These are phyloP conservation scores for Pichia californica DNA, from an alignment of 805 yeast genomes.

Conservation along the genomic window DNA sequence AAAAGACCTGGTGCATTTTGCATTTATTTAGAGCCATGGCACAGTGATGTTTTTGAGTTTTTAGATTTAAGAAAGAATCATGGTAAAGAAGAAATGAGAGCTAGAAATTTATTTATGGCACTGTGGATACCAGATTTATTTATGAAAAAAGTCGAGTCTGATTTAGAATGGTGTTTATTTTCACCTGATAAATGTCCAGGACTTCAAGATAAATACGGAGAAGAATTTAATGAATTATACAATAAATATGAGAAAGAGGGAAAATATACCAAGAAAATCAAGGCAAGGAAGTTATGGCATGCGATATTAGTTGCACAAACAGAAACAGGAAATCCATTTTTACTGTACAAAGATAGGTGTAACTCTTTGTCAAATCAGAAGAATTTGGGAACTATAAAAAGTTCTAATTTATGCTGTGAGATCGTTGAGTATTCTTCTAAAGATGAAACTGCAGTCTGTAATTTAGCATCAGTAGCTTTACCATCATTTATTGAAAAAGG, in stretches of 20 bases:
- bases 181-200: slow-evolving; percentile 90
- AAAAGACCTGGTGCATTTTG: slow-evolving; percentile 98
- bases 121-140: slow-evolving; percentile 59
- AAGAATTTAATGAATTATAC: slow-evolving; percentile 69
- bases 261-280: slow-evolving; percentile 54
- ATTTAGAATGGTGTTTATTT: slow-evolving; percentile 82
- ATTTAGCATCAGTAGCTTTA: slow-evolving; percentile 83
- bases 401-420: slow-evolving; percentile 92
- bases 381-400: slow-evolving; percentile 86
- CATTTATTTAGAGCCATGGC: slow-evolving; percentile 90
- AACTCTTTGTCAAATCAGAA: slow-evolving; percentile 83
- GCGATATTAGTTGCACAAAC: slow-evolving; percentile 87
- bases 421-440: slow-evolving; percentile 86
- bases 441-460: slow-evolving; percentile 95
- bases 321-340: slow-evolving; percentile 94
- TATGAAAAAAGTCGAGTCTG: slow-evolving; percentile 76
- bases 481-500: slow-evolving; percentile 59
- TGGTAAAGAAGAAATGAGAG: slow-evolving; percentile 58
- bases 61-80: slow-evolving; percentile 56
- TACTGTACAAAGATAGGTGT: slow-evolving; percentile 90
- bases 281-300: slow-evolving; percentile 89
- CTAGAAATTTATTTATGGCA: slow-evolving; percentile 58
- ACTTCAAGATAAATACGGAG: slow-evolving; percentile 74
- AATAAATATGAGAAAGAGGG: slow-evolving; percentile 66
- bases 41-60: slow-evolving; percentile 52